Base-by-base conservation (phyloP, 371 early-diverging fungal genomes). In the Gilbertella persicaria region DNA sequence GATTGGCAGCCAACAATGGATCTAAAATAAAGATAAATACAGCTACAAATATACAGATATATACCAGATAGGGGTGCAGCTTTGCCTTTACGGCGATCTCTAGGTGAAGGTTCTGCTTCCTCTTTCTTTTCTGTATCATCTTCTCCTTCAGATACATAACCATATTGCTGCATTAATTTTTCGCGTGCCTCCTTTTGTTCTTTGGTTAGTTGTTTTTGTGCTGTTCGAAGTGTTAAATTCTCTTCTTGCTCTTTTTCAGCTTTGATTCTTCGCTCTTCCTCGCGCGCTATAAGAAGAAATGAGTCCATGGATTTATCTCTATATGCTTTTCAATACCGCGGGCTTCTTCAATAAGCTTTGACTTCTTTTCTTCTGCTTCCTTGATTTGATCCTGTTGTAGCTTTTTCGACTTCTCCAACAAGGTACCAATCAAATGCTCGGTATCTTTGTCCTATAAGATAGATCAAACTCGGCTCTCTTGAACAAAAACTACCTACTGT, bases 131-230 rank as follows among this genome's bases (percentile, higher is more conserved):
- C 57, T 20, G 45, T 73, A 8, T 51, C 66, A 28, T 80, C 81
- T 16, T 71, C 71, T 16, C 55, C 65, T 28, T 75, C 77, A 40
- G 75, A 67, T 10, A 73, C 60, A 40, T 80, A 83, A n/a, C 71
- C 79, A 56, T 83, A 83, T 25, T 83, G 74, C 19, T 66, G 60
- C 56, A 79, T 48, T 9, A 83, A 53, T 4, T 71, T 69, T 4
- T 83, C 74, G 8, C 84, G 75, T 26, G 69, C 71, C n/a, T 69
- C 69, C 26, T 71, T 70, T 55, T 83, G 76, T 38, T 83, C 82
- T 20, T 70, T 74, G 3, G 76, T 63, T 47, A 80, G 7, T 36
- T 63, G 50, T 40, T 68, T 76, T 51, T 66, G 60, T 20, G 45
- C 43, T 8, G 30, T 50, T 36, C 67, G 60, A 20, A 57, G 54